Conservation (phyloP, 1,284 basidiomycete species). For the Serendipita sp. region DNA sequence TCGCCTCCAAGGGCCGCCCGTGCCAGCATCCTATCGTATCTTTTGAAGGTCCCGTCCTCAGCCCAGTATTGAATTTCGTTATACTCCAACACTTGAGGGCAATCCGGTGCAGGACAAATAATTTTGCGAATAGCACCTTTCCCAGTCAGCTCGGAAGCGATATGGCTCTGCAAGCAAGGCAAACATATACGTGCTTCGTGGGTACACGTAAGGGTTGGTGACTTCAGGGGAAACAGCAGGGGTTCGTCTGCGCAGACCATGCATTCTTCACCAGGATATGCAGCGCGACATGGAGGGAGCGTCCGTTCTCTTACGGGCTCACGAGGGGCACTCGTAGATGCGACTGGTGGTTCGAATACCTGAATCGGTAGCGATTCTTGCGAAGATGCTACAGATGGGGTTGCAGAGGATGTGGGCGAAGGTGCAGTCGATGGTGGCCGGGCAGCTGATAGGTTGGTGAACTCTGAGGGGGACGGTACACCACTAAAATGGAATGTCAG, state of each 20-base stretch:
- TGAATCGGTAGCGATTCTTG: background rate
- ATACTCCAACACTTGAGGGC: background rate
- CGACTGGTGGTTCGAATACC: no score
- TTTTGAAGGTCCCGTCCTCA: background rate
- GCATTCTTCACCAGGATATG: slow-evolving; percentile 3
- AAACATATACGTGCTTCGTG: background rate
- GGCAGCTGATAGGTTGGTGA: background rate
- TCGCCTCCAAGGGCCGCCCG: background rate
- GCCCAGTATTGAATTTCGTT: background rate
- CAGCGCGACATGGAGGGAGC: background rate
- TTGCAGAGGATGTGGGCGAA: background rate
- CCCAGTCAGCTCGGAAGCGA: background rate
- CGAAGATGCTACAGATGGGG: background rate
- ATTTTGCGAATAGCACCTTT: background rate
- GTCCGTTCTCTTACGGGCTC: background rate
- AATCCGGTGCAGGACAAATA: background rate
- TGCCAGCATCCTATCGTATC: background rate
- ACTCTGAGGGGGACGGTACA: background rate
- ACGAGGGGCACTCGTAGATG: background rate
- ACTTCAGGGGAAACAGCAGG: background rate
- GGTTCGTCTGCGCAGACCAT: slow-evolving; percentile 2
- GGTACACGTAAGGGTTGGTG: background rate
- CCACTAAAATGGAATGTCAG: background rate
- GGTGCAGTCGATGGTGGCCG: background rate
- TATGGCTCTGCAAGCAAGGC: slow-evolving; percentile 3